phyloP scores from a whole-genome alignment of 805 yeast species.

The Danielia reshetovae region DNA sequence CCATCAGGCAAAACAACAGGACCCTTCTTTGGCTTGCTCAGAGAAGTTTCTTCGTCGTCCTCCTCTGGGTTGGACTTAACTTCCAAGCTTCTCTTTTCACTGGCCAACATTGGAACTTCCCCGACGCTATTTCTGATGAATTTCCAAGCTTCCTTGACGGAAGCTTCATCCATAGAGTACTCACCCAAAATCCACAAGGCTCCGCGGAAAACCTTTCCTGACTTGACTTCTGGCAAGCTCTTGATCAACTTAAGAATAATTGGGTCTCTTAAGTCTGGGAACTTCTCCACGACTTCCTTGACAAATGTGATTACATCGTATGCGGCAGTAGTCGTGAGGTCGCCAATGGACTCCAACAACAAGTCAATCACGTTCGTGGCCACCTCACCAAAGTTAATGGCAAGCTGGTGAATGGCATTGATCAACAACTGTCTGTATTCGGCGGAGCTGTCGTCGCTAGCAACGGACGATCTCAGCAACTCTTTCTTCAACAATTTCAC shows the following conservation, averaged over 20 bases:
- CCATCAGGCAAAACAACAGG: slow-evolving; percentile 98
- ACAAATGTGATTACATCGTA: slow-evolving; percentile 86
- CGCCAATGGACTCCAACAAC: slow-evolving; percentile 80
- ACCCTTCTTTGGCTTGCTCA: slow-evolving; percentile 35
- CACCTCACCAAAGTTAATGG: slow-evolving; percentile 83
- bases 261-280: slow-evolving; percentile 68
- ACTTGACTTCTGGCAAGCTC: slow-evolving; percentile 63
- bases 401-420: slow-evolving; percentile 83
- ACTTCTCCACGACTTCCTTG: slow-evolving; percentile 90
- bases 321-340: slow-evolving; percentile 80
- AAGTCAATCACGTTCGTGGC: slow-evolving; percentile 89
- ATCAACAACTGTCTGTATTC: slow-evolving; percentile 89
- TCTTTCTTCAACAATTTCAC: slow-evolving; percentile 90
- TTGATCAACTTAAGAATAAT: slow-evolving; percentile 61
- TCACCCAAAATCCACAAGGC: slow-evolving; percentile 97
- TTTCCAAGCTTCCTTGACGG: slow-evolving; percentile 82
- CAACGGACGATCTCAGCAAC: slow-evolving; percentile 64
- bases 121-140: slow-evolving; percentile 80
- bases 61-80: slow-evolving; percentile 30
- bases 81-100: slow-evolving; percentile 49
- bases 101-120: slow-evolving; percentile 81
- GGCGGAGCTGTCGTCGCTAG: slow-evolving; percentile 72
- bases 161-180: slow-evolving; percentile 65
- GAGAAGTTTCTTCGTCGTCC: slow-evolving; percentile 23
- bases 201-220: slow-evolving; percentile 90